A percentile compares a stretch with the other conserved stretches of the same genome.
Conservation (phyloP, 208 protist genomes). For the Crithidia sp. region DNA sequence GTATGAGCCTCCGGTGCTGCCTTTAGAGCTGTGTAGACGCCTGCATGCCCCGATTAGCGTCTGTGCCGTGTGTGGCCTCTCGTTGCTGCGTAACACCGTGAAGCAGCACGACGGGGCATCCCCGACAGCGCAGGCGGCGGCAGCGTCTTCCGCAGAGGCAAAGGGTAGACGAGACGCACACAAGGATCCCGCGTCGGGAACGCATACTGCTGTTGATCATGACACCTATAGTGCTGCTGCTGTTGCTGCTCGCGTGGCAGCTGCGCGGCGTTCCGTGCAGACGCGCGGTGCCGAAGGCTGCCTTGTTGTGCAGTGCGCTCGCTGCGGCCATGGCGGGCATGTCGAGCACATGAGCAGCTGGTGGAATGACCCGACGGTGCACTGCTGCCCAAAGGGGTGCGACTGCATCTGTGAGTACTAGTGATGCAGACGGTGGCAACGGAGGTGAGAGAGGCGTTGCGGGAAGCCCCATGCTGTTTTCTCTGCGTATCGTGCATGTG, state of each 20-base stretch:
- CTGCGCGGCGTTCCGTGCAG: constrained; percentile 1
- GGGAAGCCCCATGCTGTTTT: too few relatives aligned
- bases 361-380: constrained; percentile 67
- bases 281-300: constrained; percentile 44
- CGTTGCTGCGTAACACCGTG: constrained; percentile 39
- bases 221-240: too few relatives aligned
- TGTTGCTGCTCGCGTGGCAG: not conserved
- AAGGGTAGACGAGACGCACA: too few relatives aligned
- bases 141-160: too few relatives aligned
- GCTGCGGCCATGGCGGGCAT: constrained; percentile 82
- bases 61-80: constrained; percentile 74
- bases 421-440: not conserved
- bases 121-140: too few relatives aligned
- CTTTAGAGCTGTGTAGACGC: constrained; percentile 16
- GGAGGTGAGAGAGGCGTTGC: not conserved
- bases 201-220: too few relatives aligned
- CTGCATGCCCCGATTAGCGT: constrained; percentile 48
- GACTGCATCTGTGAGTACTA: constrained; percentile 76
- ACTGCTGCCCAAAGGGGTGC: constrained; percentile 75
- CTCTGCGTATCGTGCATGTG: not conserved
- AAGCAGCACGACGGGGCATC: not conserved
- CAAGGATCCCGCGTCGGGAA: too few relatives aligned
- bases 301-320: constrained; percentile 68
- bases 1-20: not conserved
- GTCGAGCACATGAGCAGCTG: constrained; percentile 74